A percentile compares a stretch with the other conserved stretches of the same genome.
phyloP scores from a whole-genome alignment of 1,139 yeast species.

The Debaryomyces robertsiae region DNA sequence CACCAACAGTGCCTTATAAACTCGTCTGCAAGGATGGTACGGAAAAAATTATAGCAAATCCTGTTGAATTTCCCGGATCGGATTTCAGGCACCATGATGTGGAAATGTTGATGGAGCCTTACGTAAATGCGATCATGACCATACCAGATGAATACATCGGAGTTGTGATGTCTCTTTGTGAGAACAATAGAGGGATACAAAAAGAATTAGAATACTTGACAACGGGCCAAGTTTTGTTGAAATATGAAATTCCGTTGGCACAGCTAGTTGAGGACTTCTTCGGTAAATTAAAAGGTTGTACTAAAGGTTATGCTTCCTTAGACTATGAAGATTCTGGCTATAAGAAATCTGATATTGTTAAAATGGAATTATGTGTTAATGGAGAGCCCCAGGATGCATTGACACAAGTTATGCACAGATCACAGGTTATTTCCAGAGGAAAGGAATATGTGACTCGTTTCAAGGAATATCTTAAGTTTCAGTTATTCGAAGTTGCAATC shows the following conservation, averaged over 20 bases:
- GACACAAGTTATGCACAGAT: slow-evolving; percentile 83
- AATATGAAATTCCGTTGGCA: slow-evolving; percentile 81
- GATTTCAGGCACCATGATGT: slow-evolving; percentile 49
- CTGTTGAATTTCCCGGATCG: slow-evolving; percentile 85
- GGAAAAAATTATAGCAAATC: slow-evolving; percentile 74
- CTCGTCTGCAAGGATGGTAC: slow-evolving; percentile 65
- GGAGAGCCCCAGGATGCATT: slow-evolving; percentile 91
- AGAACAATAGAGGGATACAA: slow-evolving; percentile 80
- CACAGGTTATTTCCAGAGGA: slow-evolving; percentile 74
- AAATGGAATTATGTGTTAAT: slow-evolving; percentile 85
- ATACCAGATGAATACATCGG: slow-evolving; percentile 91
- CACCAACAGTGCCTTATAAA: slow-evolving; percentile 95
- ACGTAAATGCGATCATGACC: slow-evolving; percentile 87
- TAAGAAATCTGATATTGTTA: slow-evolving; percentile 74
- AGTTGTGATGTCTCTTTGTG: slow-evolving; percentile 81
- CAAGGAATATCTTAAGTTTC: slow-evolving; percentile 75
- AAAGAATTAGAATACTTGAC: slow-evolving; percentile 75
- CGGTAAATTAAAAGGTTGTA: slow-evolving; percentile 86
- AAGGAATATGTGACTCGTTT: slow-evolving; percentile 81
- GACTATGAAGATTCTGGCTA: slow-evolving; percentile 96
- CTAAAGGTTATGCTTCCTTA: slow-evolving; percentile 90
- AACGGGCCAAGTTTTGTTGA: slow-evolving; percentile 79
- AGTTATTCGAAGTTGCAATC: slow-evolving; percentile 87
- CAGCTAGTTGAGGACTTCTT: slow-evolving; percentile 93
- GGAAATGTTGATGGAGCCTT: slow-evolving; percentile 75